Evolutionary conservation across 192 early-diverging fungal species (phyloP), one percentile per base, ranked within the genome.

Genomic region (Gonapodya prolifera): DNA sequence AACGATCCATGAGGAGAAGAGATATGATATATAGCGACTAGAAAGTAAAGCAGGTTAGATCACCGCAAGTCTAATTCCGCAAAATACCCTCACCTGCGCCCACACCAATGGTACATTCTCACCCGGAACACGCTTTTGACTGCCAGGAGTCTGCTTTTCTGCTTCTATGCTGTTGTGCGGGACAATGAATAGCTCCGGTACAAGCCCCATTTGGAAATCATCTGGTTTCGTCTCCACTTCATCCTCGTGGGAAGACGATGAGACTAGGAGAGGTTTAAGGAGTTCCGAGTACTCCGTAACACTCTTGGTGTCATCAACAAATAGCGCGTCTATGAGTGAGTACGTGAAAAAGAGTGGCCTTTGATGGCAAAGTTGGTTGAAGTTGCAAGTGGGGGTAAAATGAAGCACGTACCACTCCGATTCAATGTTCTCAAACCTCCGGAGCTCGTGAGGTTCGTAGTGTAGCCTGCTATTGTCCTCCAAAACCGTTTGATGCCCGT

Each of bases 261-360:
- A 91, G 45, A 94, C 89, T 45, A 91, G 84, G 0, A 93, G 82
- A 0, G 91, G 88, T 32, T 90, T 85, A 34, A 95, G 84, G 61
- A 86, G 86, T 18, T 87, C 76, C 0, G 87, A 87, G 79, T 94
- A 95, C 77, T 92, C 87, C 34, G 92, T 85, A 0, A 89, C 91
- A 74, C 90, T 88, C 0, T 86, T 82, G 18, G 81, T 77, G 61
- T 95, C 88, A 0, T 85, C 91, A 23, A 82, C 87, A 79, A 94
- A 95, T 0, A 92, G 80, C 34, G 91, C 94, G 70, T 94, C 93
- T 75, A 95, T 80, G 75, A 95, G 88, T 81, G 94, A 83, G 80
- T 95, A 95, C 8, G 94, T 94, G 76, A 92, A 95, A 79, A 95
- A 95, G 13, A 95, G 80, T 2, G 94, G 94, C 45, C n/a, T n/a